Conservation (phyloP, 2,329 filamentous ascomycete species). For the Alternaria angustiovoidea region DNA sequence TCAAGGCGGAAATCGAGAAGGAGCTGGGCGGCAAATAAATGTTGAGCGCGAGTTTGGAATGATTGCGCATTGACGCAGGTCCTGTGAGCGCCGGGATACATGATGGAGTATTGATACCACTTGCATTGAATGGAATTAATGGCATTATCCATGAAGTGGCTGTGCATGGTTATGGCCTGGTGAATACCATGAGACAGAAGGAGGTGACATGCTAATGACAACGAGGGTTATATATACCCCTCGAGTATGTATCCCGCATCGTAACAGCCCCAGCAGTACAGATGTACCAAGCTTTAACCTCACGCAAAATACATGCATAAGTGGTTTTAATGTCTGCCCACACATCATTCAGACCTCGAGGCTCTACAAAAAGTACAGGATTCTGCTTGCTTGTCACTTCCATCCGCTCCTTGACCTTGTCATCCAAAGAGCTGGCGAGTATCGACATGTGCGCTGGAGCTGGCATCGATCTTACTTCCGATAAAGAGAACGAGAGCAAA, state of each 20-base stretch:
- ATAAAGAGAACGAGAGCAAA: background rate
- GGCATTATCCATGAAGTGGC: background rate
- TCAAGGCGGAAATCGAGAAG: conserved; percentile 78
- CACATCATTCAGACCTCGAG: too few relatives aligned
- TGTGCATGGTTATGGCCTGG: background rate
- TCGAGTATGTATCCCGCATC: background rate
- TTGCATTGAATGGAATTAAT: conserved; percentile 7
- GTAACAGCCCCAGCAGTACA: too few relatives aligned
- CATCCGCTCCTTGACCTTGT: background rate
- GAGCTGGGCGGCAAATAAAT: conserved; percentile 61
- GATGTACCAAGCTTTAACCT: too few relatives aligned
- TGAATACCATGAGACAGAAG: background rate
- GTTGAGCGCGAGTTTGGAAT: background rate
- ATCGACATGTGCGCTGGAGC: background rate
- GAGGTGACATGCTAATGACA: background rate
- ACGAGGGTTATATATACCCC: background rate
- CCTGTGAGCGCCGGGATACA: background rate
- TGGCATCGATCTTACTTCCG: background rate
- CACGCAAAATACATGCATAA: too few relatives aligned
- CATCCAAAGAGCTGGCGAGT: background rate
- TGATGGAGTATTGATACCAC: conserved; percentile 8
- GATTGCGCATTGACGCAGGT: too few relatives aligned
- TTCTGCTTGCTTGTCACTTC: background rate
- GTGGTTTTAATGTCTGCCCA: too few relatives aligned
- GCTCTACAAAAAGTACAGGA: background rate